phyloP scores from a whole-genome alignment of 805 yeast species.

The Ogataea parapolymorpha region DNA sequence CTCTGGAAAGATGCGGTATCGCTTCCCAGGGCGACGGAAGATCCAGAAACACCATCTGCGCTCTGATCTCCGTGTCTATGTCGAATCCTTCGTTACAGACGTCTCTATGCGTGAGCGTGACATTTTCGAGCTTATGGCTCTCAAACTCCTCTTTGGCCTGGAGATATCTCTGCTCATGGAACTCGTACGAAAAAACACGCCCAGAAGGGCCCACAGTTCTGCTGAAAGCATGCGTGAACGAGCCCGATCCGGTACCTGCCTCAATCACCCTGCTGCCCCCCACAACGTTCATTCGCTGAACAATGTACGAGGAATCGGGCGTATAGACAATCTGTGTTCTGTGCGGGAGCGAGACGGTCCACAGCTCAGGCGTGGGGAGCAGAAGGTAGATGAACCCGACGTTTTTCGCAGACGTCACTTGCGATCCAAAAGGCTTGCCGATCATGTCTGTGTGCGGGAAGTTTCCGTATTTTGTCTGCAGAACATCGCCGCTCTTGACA shows the following conservation, averaged over 20 bases:
- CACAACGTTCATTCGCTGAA: conserved; percentile 72
- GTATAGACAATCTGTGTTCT: conserved; percentile 97
- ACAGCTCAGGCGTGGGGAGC: conserved; percentile 91
- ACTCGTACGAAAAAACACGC: conserved; percentile 78
- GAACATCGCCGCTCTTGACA: conserved; percentile 52
- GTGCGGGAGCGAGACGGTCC: conserved; percentile 96
- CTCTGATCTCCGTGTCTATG: conserved; percentile 45
- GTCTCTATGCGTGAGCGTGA: conserved; percentile 82
- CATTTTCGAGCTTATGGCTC: conserved; percentile 60
- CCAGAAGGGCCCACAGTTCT: conserved; percentile 67
- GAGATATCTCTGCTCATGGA: conserved; percentile 76
- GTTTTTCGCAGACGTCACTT: conserved; percentile 66
- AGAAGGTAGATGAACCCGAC: conserved; percentile 83
- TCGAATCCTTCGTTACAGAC: conserved; percentile 87
- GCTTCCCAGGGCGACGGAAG: conserved; percentile 98
- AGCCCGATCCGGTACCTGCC: conserved; percentile 98
- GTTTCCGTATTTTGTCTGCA: conserved; percentile 87
- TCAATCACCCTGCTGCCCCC: conserved; percentile 82
- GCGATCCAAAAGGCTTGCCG: conserved; percentile 79
- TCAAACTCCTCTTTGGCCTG: conserved; percentile 79
- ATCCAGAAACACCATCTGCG: conserved; percentile 80
- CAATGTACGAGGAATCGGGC: conserved; percentile 88
- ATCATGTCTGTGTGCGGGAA: conserved; percentile 84
- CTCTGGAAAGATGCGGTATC: conserved; percentile 64
- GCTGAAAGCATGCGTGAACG: conserved; percentile 89